Conservation (phyloP, 805 yeast genomes). For the Saccharomycopsis sp. region DNA sequence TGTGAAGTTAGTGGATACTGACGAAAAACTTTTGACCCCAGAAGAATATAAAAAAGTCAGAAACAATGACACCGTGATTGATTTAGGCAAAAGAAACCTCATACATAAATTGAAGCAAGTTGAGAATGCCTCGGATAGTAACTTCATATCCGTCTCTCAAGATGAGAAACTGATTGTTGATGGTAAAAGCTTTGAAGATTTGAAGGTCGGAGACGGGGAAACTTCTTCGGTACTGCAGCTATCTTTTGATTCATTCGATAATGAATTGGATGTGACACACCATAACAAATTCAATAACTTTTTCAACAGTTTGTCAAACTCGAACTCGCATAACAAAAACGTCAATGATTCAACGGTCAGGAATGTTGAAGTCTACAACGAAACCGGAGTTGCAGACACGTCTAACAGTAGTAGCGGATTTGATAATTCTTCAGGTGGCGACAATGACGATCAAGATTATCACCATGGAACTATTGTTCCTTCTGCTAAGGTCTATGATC, state of each 20-base stretch:
- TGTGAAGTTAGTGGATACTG: conserved; percentile 17
- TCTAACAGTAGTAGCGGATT: conserved; percentile 5
- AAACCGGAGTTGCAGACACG: conserved; percentile 9
- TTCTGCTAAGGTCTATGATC: conserved; percentile 13
- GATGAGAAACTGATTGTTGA: not conserved
- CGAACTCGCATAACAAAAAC: not conserved
- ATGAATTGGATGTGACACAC: conserved; percentile 11
- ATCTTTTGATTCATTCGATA: conserved; percentile 6
- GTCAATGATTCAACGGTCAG: not conserved
- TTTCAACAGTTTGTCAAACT: conserved; percentile 10
- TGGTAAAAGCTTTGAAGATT: conserved; percentile 1
- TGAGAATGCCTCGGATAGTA: not conserved
- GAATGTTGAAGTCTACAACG: conserved; percentile 4
- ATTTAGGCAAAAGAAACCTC: conserved; percentile 13
- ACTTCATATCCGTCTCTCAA: not conserved
- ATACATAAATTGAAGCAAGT: conserved; percentile 10
- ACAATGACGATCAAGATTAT: conserved; percentile 1
- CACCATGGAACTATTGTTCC: conserved; percentile 8
- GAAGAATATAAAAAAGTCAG: conserved; percentile 15
- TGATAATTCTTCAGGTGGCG: conserved; percentile 5
- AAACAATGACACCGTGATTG: not conserved
- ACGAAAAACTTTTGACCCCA: conserved; percentile 19
- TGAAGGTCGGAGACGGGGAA: not conserved
- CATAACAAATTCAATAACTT: conserved; percentile 13
- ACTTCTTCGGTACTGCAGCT: conserved; percentile 1